Evolutionary conservation across 2,329 filamentous ascomycete species (phyloP).

Genomic region (Epichloe brachyelytri): DNA sequence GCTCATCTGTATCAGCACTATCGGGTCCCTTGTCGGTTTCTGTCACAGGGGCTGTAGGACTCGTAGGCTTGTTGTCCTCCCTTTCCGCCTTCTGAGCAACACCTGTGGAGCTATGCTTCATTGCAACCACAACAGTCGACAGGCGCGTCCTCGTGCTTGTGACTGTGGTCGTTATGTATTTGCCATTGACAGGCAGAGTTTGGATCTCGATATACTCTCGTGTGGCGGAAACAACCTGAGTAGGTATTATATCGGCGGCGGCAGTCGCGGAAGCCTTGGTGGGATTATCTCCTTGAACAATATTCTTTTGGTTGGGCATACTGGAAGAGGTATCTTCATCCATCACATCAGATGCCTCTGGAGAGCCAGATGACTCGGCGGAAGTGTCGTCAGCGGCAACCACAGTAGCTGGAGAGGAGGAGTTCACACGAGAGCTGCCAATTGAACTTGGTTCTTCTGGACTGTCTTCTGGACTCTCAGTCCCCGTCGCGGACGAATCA

Average conservation of each 20-base stretch:
- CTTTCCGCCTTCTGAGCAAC: neutral
- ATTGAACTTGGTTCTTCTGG: too few species aligned
- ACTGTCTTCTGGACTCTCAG: too few species aligned
- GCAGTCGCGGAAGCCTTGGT: neutral
- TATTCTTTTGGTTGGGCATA: neutral
- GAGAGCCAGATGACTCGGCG: neutral
- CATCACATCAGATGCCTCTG: neutral
- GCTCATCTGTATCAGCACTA: neutral
- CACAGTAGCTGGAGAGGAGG: neutral
- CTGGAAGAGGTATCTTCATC: neutral
- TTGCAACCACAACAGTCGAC: conserved; percentile 8
- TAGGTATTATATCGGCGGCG: neutral
- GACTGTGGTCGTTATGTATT: conserved; percentile 11
- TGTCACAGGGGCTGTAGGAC: too few species aligned
- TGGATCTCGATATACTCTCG: neutral
- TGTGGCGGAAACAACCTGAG: neutral
- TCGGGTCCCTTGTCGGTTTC: too few species aligned
- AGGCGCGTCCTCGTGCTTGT: conserved; percentile 9
- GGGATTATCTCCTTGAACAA: neutral
- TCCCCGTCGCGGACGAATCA: neutral
- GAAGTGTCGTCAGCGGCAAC: neutral
- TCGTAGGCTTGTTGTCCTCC: neutral
- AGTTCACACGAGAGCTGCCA: too few species aligned
- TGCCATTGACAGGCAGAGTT: conserved; percentile 6
- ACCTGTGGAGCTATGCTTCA: conserved; percentile 3